Evolutionary conservation across 768 basidiomycete genomes (phyloP), one percentile per base, ranked within the genome.

Genomic region (Auricularia heimuer): DNA sequence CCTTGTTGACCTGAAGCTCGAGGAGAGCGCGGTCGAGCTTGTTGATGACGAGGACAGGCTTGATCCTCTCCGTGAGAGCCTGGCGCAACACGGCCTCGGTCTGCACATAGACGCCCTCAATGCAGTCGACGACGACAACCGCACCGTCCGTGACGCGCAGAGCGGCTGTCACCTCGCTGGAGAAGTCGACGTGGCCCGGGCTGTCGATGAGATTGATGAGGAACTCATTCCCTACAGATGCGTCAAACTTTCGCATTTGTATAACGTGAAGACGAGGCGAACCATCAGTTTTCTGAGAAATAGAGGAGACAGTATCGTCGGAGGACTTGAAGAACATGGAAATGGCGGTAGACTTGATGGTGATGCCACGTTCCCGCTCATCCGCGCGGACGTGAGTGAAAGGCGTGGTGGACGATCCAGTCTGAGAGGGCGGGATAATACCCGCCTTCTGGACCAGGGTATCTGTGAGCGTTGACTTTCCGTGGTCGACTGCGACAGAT

Each of bases 131-230:
- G 71, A 82, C 81, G 71, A 82, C 81, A 68, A 82, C 76, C 65
- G 81, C 81, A 75, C 80, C 81, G 68, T 82, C 81, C 67, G 81
- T 82, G 71, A 81, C 81, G 73, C 81, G 80, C 70, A 82, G 77
- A 69, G 81, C 81, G 71, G 81, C 81, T 63, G 81, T 82, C 66
- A 82, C 81, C 71, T 82, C 81, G 68, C 80, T 80, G 35, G 81
- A 82, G 78, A 82, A 82, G 70, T 82, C 81, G 73, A 82, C 81
- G 78, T 82, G 81, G 73, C 81, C 81, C 65, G 80, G 81, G n/a
- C 79, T 81, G 70, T 82, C 81, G 75, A 82, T 82, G 69, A 82
- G 72, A 76, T 82, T 82, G 78, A 82, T 79, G 73, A 82, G 74
- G 79, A 82, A 82, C 71, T 80, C 76, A 72, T 74, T 76, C 58